Evolutionary conservation across 257 asterid genomes (phyloP).

Genomic region (Nicotiana attenuata): DNA sequence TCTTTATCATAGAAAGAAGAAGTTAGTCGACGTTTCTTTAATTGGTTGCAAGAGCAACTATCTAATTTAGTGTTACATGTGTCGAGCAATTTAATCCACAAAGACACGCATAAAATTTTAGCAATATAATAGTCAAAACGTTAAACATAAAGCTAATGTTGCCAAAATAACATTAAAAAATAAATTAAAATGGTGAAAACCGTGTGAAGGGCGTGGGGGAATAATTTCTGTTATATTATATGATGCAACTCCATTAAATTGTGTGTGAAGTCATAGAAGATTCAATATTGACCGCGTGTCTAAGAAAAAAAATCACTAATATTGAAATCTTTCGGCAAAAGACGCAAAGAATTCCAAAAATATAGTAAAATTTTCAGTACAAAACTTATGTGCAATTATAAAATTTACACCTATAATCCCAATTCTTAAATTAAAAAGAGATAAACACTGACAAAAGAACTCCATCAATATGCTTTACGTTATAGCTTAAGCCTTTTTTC

Average conservation of each 20-base stretch:
- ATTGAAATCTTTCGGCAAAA: not conserved
- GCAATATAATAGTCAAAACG: not conserved
- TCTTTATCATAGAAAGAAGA: not conserved
- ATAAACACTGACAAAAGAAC: not conserved
- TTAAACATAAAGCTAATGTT: no score
- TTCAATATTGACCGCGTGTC: not conserved
- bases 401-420: not conserved
- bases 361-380: not conserved
- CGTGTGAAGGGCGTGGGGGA: constrained; percentile 4
- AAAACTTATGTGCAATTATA: not conserved
- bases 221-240: not conserved
- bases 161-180: not conserved
- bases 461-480: not conserved
- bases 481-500: not conserved
- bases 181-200: not conserved
- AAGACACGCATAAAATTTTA: not conserved
- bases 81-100: not conserved
- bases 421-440: not conserved
- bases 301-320: not conserved
- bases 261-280: not conserved
- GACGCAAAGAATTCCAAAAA: not conserved
- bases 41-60: not conserved
- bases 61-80: not conserved
- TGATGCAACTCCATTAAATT: not conserved
- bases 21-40: not conserved